Evolutionary conservation across 169 alveolate species (phyloP).

Genomic region (Cryptosporidium ubiquitum): DNA sequence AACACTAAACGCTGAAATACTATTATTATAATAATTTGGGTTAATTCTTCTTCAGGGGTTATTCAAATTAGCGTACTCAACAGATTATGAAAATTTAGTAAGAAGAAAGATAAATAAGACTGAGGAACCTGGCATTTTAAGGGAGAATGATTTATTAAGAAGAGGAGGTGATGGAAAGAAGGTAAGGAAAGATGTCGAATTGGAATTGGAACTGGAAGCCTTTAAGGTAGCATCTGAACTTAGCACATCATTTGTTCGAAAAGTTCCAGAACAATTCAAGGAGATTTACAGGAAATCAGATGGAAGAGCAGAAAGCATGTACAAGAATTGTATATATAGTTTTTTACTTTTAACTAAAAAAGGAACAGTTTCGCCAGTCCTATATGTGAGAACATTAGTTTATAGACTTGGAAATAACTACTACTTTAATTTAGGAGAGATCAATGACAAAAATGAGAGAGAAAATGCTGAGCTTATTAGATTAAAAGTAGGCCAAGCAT

Average conservation of each 20-base stretch:
- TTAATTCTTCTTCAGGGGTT: background rate
- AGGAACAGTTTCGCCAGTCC: background rate
- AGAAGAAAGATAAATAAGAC: background rate
- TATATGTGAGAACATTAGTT: slow-evolving; percentile 48
- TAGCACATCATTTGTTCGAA: slow-evolving; percentile 15
- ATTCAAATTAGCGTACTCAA: background rate
- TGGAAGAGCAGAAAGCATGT: slow-evolving; percentile 54
- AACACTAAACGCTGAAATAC: no score
- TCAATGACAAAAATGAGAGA: background rate
- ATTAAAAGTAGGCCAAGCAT: slow-evolving; percentile 4
- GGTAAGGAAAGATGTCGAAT: background rate
- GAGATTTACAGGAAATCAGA: slow-evolving; percentile 13
- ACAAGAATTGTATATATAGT: slow-evolving; percentile 24
- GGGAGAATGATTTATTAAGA: no score
- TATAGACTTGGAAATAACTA: background rate
- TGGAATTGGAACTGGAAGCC: slow-evolving; percentile 25
- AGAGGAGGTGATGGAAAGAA: background rate
- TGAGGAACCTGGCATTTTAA: background rate
- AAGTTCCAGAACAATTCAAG: slow-evolving; percentile 20
- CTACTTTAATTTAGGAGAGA: background rate
- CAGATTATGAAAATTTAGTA: background rate
- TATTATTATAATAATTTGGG: no score
- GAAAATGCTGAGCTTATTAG: background rate
- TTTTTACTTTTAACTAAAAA: background rate
- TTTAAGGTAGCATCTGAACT: slow-evolving; percentile 19